Evolutionary conservation across 2,329 filamentous ascomycete species (phyloP).

Genomic region (Sclerotinia trifoliorum): DNA sequence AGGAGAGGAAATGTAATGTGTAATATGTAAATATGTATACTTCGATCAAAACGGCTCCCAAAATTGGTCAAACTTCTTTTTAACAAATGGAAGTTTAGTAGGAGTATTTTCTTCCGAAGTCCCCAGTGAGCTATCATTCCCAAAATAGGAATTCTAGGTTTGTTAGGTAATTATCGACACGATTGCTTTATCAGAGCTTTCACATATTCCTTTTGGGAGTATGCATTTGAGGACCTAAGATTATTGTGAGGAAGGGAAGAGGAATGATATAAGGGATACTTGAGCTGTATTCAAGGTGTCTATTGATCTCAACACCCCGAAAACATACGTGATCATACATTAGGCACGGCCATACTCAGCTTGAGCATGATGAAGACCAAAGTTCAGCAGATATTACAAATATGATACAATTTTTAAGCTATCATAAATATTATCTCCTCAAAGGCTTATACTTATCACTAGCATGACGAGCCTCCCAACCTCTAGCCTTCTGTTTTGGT

Average conservation of each 20-base stretch:
- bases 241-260: background rate
- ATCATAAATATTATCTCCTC: slow-evolving; percentile 24
- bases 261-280: no score
- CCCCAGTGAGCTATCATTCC: background rate
- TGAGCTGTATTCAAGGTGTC: background rate
- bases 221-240: no score
- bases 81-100: background rate
- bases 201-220: no score
- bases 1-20: no score
- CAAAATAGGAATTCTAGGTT: background rate
- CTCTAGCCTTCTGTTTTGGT: slow-evolving; percentile 57
- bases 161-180: background rate
- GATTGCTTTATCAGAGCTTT: no score
- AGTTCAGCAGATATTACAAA: slow-evolving; percentile 10
- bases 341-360: background rate
- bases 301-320: background rate
- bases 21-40: no score
- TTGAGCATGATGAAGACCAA: background rate
- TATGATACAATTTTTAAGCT: slow-evolving; percentile 24
- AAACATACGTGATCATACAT: background rate
- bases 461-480: slow-evolving; percentile 66
- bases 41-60: no score
- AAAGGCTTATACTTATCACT: slow-evolving; percentile 61
- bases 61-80: no score
- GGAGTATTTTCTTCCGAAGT: background rate